Evolutionary conservation across 1,139 yeast species (phyloP).

Genomic region (Blastobotrys aristatus): DNA sequence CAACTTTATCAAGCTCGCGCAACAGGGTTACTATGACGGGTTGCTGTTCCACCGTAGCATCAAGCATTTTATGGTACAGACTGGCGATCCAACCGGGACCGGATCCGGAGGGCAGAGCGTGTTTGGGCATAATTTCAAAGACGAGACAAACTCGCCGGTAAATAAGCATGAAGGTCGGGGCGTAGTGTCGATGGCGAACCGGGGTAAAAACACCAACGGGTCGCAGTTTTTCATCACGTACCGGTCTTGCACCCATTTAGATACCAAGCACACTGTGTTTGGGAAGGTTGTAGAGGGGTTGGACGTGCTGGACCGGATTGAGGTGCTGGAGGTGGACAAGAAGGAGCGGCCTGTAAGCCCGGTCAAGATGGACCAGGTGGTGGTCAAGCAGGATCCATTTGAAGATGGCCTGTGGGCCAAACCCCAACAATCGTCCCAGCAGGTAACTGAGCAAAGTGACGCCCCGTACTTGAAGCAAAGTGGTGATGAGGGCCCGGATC

Average conservation of each 20-base stretch:
- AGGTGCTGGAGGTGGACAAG: constrained; percentile 36
- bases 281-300: constrained; percentile 76
- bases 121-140: constrained; percentile 38
- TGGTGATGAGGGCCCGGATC: constrained; percentile 23
- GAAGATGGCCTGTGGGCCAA: constrained; percentile 37
- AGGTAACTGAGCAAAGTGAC: neutral
- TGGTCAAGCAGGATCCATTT: constrained; percentile 74
- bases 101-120: constrained; percentile 41
- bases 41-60: constrained; percentile 44
- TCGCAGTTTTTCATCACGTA: constrained; percentile 81
- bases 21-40: constrained; percentile 40
- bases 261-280: constrained; percentile 71
- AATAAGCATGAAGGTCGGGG: constrained; percentile 77
- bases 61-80: constrained; percentile 47
- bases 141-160: constrained; percentile 54
- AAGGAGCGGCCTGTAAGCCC: constrained; percentile 34
- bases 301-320: constrained; percentile 67
- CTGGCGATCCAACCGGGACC: constrained; percentile 48
- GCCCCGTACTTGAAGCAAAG: constrained; percentile 4
- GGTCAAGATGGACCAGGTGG: constrained; percentile 46
- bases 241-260: constrained; percentile 63
- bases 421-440: constrained; percentile 29
- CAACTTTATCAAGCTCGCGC: constrained; percentile 41
- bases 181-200: constrained; percentile 74
- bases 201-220: constrained; percentile 56